Percentiles rank a stretch among this genome's conserved stretches.
These are phyloP conservation scores for Aspergillus luchuensis DNA, from an alignment of 2,329 filamentous ascomycete genomes.

Conservation along the genomic window DNA sequence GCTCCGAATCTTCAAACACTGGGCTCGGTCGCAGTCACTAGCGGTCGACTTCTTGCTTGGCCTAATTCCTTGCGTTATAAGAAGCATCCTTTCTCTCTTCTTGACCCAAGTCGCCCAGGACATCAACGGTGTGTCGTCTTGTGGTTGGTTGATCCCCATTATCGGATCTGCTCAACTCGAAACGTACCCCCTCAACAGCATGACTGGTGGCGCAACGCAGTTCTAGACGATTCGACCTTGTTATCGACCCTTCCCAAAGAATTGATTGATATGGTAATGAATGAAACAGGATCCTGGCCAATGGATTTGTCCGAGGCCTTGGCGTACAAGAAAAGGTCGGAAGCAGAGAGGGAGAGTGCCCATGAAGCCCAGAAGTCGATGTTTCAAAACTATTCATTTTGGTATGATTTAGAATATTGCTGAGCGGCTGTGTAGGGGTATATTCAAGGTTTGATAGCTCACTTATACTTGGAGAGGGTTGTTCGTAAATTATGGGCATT, in stretches of 20 bases:
- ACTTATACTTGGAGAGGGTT: no score
- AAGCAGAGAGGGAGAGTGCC: background rate
- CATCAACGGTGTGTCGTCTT: conserved; percentile 14
- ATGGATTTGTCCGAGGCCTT: background rate
- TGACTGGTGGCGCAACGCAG: conserved; percentile 11
- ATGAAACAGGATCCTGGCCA: background rate
- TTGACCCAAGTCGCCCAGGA: conserved; percentile 13
- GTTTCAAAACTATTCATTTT: background rate
- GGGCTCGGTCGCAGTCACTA: conserved; percentile 13
- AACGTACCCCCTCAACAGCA: conserved; percentile 18
- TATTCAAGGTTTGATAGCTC: no score
- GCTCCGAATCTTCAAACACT: conserved; percentile 9
- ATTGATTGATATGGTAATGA: background rate
- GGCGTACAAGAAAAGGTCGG: background rate
- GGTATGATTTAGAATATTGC: background rate
- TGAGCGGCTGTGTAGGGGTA: background rate
- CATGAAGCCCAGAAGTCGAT: background rate
- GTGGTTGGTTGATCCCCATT: conserved; percentile 18
- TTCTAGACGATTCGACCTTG: background rate
- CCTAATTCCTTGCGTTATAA: conserved; percentile 14
- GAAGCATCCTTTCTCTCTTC: conserved; percentile 13
- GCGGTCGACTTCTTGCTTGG: conserved; percentile 16
- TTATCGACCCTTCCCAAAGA: background rate
- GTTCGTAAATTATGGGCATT: no score
- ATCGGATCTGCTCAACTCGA: conserved; percentile 17